phyloP scores from a whole-genome alignment of 1,284 basidiomycete genomes.

The Puccinia sorghi region DNA sequence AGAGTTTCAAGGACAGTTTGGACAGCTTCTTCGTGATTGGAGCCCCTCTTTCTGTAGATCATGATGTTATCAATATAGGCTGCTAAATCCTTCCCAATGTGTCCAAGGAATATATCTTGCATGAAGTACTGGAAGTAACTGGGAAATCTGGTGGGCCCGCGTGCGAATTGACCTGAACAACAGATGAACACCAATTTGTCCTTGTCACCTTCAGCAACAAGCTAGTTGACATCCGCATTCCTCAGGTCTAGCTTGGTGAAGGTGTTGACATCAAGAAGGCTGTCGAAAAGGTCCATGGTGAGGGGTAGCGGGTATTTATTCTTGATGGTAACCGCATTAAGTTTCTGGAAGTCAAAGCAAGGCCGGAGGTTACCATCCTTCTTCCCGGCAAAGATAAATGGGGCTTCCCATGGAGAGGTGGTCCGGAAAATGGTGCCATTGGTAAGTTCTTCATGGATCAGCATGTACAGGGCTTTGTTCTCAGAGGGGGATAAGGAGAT shows the following conservation, averaged over 20 bases:
- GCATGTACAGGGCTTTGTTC: no score
- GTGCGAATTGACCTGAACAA: neutral
- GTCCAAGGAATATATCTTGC: neutral
- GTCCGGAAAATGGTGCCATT: conserved; percentile 58
- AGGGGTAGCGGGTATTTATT: conserved; percentile 16
- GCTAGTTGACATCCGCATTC: neutral
- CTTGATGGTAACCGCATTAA: conserved; percentile 58
- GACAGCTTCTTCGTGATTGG: conserved; percentile 14
- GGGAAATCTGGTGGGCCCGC: neutral
- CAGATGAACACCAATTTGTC: neutral
- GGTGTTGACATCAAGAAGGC: neutral
- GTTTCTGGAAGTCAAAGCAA: conserved; percentile 61
- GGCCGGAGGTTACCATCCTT: conserved; percentile 61
- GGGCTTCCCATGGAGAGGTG: conserved; percentile 59
- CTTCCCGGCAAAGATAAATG: conserved; percentile 63
- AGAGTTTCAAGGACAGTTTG: neutral
- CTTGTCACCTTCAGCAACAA: neutral
- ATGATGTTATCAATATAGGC: conserved; percentile 6
- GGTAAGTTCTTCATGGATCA: no score
- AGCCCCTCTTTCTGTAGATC: neutral
- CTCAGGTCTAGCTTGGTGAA: neutral
- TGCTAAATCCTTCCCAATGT: conserved; percentile 1
- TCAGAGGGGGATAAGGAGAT: no score
- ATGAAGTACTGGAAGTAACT: conserved; percentile 7
- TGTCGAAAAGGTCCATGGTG: neutral